phyloP scores from a whole-genome alignment of 768 basidiomycete genomes.

The Leccinum longicurvipes region DNA sequence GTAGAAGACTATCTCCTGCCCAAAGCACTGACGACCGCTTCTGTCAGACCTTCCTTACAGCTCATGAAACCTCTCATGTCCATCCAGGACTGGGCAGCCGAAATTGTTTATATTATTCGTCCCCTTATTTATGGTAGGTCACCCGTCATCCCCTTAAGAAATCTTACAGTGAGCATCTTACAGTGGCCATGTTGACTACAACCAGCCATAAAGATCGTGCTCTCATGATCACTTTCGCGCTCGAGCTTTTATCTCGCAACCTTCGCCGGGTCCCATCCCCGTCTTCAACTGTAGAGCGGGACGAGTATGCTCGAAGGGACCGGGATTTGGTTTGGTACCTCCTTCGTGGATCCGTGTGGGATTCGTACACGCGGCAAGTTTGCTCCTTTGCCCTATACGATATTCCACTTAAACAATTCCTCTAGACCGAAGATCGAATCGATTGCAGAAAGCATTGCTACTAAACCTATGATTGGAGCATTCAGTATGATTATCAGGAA shows the following conservation, averaged over 20 bases:
- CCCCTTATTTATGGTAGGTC: slow-evolving; percentile 73
- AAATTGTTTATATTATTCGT: slow-evolving; percentile 65
- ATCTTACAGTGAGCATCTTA: slow-evolving; percentile 1
- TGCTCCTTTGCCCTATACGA: not conserved
- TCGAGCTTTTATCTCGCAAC: slow-evolving; percentile 74
- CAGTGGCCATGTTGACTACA: slow-evolving; percentile 24
- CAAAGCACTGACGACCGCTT: slow-evolving; percentile 70
- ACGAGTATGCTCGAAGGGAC: slow-evolving; percentile 81
- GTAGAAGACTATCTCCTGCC: slow-evolving; percentile 82
- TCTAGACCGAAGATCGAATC: slow-evolving; percentile 70
- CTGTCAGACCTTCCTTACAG: slow-evolving; percentile 67
- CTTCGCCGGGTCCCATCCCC: slow-evolving; percentile 65
- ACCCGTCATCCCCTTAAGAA: slow-evolving; percentile 11
- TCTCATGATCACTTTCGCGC: slow-evolving; percentile 55
- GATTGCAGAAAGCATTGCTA: slow-evolving; percentile 52
- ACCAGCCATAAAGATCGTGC: slow-evolving; percentile 46
- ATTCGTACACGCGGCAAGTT: slow-evolving; percentile 65
- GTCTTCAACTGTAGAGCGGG: slow-evolving; percentile 61
- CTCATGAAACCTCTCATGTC: slow-evolving; percentile 60
- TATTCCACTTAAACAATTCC: not conserved
- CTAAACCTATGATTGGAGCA: slow-evolving; percentile 63
- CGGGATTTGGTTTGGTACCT: slow-evolving; percentile 82
- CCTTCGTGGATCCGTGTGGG: slow-evolving; percentile 84
- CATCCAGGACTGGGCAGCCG: slow-evolving; percentile 72
- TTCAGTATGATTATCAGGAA: slow-evolving; percentile 70